phyloP scores from a whole-genome alignment of 768 basidiomycete species.

The Chalciporus pseudorubinellus region DNA sequence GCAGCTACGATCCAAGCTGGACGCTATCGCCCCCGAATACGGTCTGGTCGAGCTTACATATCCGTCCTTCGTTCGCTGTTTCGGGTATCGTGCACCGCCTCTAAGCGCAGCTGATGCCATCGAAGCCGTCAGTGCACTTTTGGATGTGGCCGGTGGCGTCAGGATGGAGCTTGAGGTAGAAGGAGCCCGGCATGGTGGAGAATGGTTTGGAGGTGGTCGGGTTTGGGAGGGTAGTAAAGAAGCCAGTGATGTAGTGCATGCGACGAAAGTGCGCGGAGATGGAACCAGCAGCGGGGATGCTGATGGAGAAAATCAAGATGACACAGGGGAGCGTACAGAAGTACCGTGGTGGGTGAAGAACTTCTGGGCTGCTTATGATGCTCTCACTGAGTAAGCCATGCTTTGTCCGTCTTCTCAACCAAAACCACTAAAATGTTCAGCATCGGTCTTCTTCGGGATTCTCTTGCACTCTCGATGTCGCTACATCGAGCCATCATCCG shows the following conservation, averaged over 20 bases:
- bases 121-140: constrained; percentile 80
- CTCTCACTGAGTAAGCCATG: constrained; percentile 77
- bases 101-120: constrained; percentile 91
- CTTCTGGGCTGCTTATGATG: constrained; percentile 95
- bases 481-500: constrained; percentile 92
- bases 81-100: constrained; percentile 85
- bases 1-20: constrained; percentile 74
- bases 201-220: constrained; percentile 89
- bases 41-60: constrained; percentile 92
- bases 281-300: constrained; percentile 21
- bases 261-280: constrained; percentile 28
- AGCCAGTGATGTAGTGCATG: constrained; percentile 36
- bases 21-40: constrained; percentile 90
- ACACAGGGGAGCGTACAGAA: constrained; percentile 42
- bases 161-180: constrained; percentile 87
- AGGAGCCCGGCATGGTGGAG: constrained; percentile 85
- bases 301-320: constrained; percentile 28
- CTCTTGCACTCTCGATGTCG: constrained; percentile 84
- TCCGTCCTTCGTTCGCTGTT: constrained; percentile 89
- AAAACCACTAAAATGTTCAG: constrained; percentile 37
- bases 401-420: not conserved
- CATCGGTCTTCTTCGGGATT: constrained; percentile 65
- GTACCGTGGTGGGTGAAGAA: constrained; percentile 85
- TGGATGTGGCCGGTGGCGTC: constrained; percentile 91
- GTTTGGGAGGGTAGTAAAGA: constrained; percentile 64